A percentile compares a stretch with the other conserved stretches of the same genome.
These are phyloP conservation scores for Scheffersomyces lignosus DNA, from an alignment of 805 yeast genomes.

Conservation along the genomic window DNA sequence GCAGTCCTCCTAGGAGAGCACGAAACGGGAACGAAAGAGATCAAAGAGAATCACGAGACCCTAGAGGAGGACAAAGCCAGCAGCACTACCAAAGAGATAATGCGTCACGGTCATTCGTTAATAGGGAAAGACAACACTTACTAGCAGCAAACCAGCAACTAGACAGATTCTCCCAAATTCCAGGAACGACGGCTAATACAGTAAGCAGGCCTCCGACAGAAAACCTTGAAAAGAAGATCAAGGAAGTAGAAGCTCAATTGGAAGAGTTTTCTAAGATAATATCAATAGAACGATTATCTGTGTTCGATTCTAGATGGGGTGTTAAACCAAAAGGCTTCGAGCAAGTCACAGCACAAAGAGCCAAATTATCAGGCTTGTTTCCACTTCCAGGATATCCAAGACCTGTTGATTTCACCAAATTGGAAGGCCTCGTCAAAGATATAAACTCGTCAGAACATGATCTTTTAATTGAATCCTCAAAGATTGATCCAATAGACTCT, in stretches of 20 bases:
- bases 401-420: constrained; percentile 42
- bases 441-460: constrained; percentile 29
- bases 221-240: constrained; percentile 20
- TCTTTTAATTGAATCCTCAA: constrained; percentile 32
- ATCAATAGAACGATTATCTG: constrained; percentile 52
- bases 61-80: too few relatives aligned
- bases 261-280: constrained; percentile 38
- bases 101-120: too few relatives aligned
- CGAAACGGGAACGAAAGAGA: too few relatives aligned
- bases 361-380: constrained; percentile 76
- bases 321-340: constrained; percentile 71
- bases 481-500: constrained; percentile 41
- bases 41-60: too few relatives aligned
- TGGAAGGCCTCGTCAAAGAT: constrained; percentile 39
- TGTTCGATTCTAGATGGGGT: constrained; percentile 66
- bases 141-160: too few relatives aligned
- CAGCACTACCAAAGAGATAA: too few relatives aligned
- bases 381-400: constrained; percentile 69
- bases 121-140: too few relatives aligned
- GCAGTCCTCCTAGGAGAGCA: too few relatives aligned
- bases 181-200: too few relatives aligned
- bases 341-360: constrained; percentile 69
- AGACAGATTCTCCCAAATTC: too few relatives aligned
- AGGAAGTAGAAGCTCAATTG: constrained; percentile 23
- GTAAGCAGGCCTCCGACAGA: too few relatives aligned